phyloP scores from a whole-genome alignment of 2,329 filamentous ascomycete genomes.

The Monascus ruber region DNA sequence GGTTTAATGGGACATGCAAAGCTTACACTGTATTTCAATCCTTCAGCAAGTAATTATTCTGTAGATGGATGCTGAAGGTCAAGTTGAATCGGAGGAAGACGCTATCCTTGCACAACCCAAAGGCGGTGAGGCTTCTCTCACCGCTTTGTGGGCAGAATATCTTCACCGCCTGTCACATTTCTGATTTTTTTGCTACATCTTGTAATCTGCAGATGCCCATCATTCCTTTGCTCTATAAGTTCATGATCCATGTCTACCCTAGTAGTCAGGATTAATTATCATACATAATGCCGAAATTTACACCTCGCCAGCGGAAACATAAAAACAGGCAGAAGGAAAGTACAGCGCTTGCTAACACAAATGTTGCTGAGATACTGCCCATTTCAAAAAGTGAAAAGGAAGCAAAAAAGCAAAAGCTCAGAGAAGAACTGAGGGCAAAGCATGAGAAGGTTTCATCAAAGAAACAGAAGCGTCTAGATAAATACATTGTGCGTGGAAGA shows the following conservation, averaged over 20 bases:
- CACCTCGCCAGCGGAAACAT: constrained; percentile 49
- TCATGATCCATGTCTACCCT: too few relatives aligned
- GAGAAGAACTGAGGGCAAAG: constrained; percentile 43
- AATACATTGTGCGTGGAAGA: constrained; percentile 47
- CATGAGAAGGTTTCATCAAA: constrained; percentile 49
- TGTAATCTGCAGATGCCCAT: too few relatives aligned
- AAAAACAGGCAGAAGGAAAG: constrained; percentile 30
- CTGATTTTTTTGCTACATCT: constrained; percentile 8
- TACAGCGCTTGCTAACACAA: constrained; percentile 33
- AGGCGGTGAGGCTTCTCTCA: constrained; percentile 11
- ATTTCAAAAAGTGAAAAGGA: constrained; percentile 43
- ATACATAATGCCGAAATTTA: constrained; percentile 28
- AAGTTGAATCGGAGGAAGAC: too few relatives aligned
- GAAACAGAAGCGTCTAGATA: constrained; percentile 57
- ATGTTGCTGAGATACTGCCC: constrained; percentile 31
- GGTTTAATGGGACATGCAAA: too few relatives aligned
- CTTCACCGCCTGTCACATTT: constrained; percentile 6
- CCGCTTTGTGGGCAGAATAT: constrained; percentile 13
- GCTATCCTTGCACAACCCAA: neutral
- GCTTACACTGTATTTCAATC: too few relatives aligned
- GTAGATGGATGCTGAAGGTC: too few relatives aligned
- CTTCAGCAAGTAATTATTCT: too few relatives aligned
- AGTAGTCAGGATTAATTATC: too few relatives aligned
- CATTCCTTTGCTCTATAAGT: too few relatives aligned
- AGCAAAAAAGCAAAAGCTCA: constrained; percentile 40